These are phyloP conservation scores for Paralagenidium karlingii DNA, from an alignment of 352 stramenopile genomes.

Conservation along the genomic window DNA sequence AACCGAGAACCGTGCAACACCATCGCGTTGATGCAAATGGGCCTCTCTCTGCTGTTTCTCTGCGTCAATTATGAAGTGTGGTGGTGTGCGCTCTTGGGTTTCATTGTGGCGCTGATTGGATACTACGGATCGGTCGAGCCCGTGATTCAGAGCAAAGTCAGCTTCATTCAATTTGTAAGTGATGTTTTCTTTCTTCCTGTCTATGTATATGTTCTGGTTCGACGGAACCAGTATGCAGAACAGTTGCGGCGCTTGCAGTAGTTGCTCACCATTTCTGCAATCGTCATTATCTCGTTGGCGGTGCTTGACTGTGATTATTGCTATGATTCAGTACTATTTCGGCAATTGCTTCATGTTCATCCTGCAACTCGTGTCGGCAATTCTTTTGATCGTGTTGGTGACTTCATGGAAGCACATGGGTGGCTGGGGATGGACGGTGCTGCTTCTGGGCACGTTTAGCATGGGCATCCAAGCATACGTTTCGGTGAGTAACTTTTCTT, in stretches of 20 bases:
- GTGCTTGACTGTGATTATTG: too few species aligned
- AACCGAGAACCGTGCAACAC: constrained; percentile 74
- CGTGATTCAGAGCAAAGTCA: constrained; percentile 81
- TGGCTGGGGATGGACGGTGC: constrained; percentile 52
- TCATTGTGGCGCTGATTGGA: constrained; percentile 67
- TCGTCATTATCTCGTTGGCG: too few species aligned
- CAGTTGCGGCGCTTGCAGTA: too few species aligned
- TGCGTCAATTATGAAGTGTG: constrained; percentile 74
- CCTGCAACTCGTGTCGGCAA: constrained; percentile 52
- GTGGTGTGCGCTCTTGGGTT: constrained; percentile 62
- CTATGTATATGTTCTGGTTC: neutral
- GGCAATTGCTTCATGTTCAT: constrained; percentile 80
- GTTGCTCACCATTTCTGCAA: too few species aligned
- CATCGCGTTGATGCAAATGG: constrained; percentile 63
- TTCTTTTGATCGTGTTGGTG: constrained; percentile 62
- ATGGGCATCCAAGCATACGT: constrained; percentile 59
- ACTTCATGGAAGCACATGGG: constrained; percentile 70
- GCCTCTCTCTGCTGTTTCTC: constrained; percentile 52
- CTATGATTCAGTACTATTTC: constrained; percentile 59
- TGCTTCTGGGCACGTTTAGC: constrained; percentile 52
- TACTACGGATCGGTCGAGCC: constrained; percentile 75
- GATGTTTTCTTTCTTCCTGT: neutral
- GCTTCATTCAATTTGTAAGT: constrained; percentile 80
- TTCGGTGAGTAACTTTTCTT: constrained; percentile 24
- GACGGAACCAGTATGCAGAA: too few species aligned